These are phyloP conservation scores for Onygenales sp. DNA, from an alignment of 2,329 filamentous ascomycete species.

Conservation along the genomic window DNA sequence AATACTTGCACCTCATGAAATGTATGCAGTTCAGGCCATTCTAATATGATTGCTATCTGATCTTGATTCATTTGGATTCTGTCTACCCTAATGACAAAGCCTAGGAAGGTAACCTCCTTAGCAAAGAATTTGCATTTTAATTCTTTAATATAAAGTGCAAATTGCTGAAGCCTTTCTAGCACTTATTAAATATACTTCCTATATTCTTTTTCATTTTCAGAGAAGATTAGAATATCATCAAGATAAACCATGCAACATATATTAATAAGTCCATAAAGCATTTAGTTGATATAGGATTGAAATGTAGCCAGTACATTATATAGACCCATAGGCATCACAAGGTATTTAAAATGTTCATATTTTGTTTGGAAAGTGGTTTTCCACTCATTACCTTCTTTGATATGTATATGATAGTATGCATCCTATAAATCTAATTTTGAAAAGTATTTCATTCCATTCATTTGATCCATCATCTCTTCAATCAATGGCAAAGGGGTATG, in stretches of 20 bases:
- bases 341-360: conserved; percentile 4
- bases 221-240: background rate
- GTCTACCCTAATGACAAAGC: no score
- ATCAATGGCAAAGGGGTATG: conserved; percentile 18
- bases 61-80: no score
- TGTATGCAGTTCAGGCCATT: accelerated
- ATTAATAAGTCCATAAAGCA: conserved; percentile 9
- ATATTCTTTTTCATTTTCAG: no score
- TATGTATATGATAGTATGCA: conserved; percentile 10
- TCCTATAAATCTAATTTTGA: conserved; percentile 17
- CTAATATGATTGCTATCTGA: accelerated
- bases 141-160: no score
- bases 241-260: conserved; percentile 2
- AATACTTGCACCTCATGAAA: no score
- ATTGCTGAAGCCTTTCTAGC: no score
- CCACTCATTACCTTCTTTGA: background rate
- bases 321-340: conserved; percentile 13
- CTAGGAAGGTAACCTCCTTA: no score
- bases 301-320: conserved; percentile 11
- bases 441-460: conserved; percentile 14
- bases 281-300: conserved; percentile 13
- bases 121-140: no score
- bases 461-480: conserved; percentile 12
- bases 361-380: no score
- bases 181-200: no score